phyloP scores from a whole-genome alignment of 2,329 filamentous ascomycete species.

The Penicillium corylophilum region DNA sequence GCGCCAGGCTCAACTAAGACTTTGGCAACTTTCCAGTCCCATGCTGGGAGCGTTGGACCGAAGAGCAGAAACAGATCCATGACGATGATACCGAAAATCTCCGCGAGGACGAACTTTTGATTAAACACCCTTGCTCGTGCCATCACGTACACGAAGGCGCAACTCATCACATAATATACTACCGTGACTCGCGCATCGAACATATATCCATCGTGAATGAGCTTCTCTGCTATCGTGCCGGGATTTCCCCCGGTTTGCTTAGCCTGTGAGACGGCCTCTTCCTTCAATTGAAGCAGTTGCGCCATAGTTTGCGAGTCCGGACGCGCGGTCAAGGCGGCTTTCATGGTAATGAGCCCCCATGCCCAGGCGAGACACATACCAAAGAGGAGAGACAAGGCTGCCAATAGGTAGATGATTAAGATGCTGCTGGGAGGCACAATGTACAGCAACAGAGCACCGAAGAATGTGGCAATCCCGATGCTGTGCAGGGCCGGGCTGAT shows the following conservation, averaged over 20 bases:
- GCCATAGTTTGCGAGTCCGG: not conserved
- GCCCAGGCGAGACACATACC: not conserved
- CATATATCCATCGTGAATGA: not conserved
- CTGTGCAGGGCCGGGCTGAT: not conserved
- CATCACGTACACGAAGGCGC: not conserved
- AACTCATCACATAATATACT: not conserved
- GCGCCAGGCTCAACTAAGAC: not conserved
- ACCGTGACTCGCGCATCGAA: not conserved
- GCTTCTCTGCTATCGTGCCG: not conserved
- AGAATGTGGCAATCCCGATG: not conserved
- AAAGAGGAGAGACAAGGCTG: not conserved
- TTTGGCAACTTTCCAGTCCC: not conserved
- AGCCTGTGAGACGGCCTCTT: not conserved
- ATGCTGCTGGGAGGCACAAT: not conserved
- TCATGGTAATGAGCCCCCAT: not conserved
- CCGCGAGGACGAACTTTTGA: not conserved
- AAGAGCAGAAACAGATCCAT: not conserved
- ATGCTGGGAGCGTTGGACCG: not conserved
- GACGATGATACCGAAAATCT: not conserved
- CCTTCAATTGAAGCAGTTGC: not conserved
- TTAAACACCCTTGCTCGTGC: not conserved
- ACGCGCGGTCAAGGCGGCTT: not conserved
- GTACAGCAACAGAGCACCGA: not conserved
- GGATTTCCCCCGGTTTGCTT: not conserved
- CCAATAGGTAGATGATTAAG: not conserved